Evolutionary conservation across 768 basidiomycete genomes (phyloP).

Genomic region (Boletus tomentosulus): DNA sequence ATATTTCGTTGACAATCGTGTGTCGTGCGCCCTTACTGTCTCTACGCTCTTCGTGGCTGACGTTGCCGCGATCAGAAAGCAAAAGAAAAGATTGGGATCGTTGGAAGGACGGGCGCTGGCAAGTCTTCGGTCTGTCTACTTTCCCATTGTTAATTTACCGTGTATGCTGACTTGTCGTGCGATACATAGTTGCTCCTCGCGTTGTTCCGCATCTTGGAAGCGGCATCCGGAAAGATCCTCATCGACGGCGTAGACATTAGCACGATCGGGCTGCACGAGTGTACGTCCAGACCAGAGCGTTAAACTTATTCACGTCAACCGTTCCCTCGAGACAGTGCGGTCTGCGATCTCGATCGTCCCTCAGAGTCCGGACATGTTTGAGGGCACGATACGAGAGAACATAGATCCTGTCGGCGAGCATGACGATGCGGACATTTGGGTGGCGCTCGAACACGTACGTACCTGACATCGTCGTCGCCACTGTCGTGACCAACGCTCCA

Average conservation of each 20-base stretch:
- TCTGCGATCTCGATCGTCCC: constrained; percentile 84
- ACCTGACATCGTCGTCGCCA: constrained; percentile 18
- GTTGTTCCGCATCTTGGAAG: constrained; percentile 76
- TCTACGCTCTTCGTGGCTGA: not conserved
- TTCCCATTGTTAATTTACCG: constrained; percentile 33
- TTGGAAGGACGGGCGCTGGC: constrained; percentile 80
- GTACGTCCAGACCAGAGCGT: constrained; percentile 1
- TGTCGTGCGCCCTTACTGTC: constrained; percentile 8
- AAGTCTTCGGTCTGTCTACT: constrained; percentile 49
- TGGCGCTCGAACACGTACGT: constrained; percentile 64
- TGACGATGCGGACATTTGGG: constrained; percentile 83
- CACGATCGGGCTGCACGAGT: constrained; percentile 67
- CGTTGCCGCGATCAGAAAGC: constrained; percentile 42
- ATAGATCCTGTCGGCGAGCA: constrained; percentile 83
- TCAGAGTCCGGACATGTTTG: constrained; percentile 68
- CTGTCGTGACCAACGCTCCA: no score
- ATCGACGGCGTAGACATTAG: constrained; percentile 78
- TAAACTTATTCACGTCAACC: not conserved
- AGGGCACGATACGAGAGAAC: constrained; percentile 77
- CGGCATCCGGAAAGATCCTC: constrained; percentile 57
- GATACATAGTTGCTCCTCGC: constrained; percentile 54
- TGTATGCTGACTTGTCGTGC: not conserved
- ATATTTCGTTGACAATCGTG: constrained; percentile 68
- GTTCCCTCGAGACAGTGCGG: constrained; percentile 42
- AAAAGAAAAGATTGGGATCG: constrained; percentile 86